Evolutionary conservation across 2,329 filamentous ascomycete genomes (phyloP).

Genomic region (Fusarium denticulatum): DNA sequence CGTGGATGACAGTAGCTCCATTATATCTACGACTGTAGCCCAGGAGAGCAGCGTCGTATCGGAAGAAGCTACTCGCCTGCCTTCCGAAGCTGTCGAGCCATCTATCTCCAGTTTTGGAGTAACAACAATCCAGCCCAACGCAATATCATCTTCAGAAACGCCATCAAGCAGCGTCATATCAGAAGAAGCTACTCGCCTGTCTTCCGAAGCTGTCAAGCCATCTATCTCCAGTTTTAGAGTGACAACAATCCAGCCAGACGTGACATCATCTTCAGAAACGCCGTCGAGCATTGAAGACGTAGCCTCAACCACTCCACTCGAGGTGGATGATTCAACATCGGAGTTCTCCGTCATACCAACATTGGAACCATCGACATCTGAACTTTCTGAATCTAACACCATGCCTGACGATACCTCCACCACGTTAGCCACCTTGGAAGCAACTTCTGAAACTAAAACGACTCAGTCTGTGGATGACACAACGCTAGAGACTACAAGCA

Average conservation of each 20-base stretch:
- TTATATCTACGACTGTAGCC: rapidly evolving
- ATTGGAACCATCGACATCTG: rapidly evolving
- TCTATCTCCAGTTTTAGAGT: rapidly evolving
- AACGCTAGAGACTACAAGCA: too few relatives aligned
- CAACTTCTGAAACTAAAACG: too few relatives aligned
- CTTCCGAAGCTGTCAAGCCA: background rate
- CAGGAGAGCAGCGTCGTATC: background rate
- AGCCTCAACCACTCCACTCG: background rate
- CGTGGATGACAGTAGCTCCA: rapidly evolving
- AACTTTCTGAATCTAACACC: background rate
- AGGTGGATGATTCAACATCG: rapidly evolving
- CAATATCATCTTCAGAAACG: rapidly evolving
- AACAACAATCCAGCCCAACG: background rate
- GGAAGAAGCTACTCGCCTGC: rapidly evolving
- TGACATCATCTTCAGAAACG: rapidly evolving
- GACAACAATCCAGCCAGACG: background rate
- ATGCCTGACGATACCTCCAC: too few relatives aligned
- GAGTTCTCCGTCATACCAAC: rapidly evolving
- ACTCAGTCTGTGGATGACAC: too few relatives aligned
- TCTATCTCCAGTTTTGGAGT: background rate
- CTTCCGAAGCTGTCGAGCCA: background rate
- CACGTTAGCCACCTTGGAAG: too few relatives aligned
- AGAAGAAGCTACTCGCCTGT: rapidly evolving
- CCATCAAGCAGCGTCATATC: background rate
- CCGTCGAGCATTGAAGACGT: background rate